A percentile compares a stretch with the other conserved stretches of the same genome.
phyloP scores from a whole-genome alignment of 495 filamentous ascomycete species.

The Lentithecium fluviatile region DNA sequence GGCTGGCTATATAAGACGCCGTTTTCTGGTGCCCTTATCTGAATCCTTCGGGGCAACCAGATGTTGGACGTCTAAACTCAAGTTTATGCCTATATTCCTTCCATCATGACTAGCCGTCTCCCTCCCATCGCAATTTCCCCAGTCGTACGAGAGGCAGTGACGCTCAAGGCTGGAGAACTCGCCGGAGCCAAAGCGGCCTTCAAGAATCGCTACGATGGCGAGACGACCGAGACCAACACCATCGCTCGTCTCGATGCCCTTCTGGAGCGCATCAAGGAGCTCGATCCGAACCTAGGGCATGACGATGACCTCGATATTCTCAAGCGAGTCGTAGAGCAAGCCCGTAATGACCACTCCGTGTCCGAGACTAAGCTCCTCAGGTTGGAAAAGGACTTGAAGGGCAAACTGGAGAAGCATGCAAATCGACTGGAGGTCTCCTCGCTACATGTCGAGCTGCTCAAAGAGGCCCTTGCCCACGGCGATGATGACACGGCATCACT shows the following conservation, averaged over 20 bases:
- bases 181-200: constrained; percentile 7
- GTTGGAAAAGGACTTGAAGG: constrained; percentile 18
- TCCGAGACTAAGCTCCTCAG: constrained; percentile 7
- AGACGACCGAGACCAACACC: constrained; percentile 3
- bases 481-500: neutral
- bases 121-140: constrained; percentile 8
- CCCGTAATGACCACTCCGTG: constrained; percentile 25
- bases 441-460: constrained; percentile 19
- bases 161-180: constrained; percentile 32
- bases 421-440: constrained; percentile 15
- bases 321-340: constrained; percentile 24
- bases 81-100: neutral
- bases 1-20: too few species aligned
- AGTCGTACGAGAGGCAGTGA: constrained; percentile 8
- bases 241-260: constrained; percentile 13
- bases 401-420: constrained; percentile 2
- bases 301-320: constrained; percentile 22
- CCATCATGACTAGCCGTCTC: constrained; percentile 10
- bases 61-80: too few species aligned
- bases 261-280: constrained; percentile 19
- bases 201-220: constrained; percentile 2
- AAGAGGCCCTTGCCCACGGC: constrained; percentile 8
- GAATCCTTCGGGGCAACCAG: too few species aligned
- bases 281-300: constrained; percentile 25
- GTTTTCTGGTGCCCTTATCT: too few species aligned